phyloP scores from a whole-genome alignment of 192 early-diverging fungal species.

The Lunasporangiospora selenospora region DNA sequence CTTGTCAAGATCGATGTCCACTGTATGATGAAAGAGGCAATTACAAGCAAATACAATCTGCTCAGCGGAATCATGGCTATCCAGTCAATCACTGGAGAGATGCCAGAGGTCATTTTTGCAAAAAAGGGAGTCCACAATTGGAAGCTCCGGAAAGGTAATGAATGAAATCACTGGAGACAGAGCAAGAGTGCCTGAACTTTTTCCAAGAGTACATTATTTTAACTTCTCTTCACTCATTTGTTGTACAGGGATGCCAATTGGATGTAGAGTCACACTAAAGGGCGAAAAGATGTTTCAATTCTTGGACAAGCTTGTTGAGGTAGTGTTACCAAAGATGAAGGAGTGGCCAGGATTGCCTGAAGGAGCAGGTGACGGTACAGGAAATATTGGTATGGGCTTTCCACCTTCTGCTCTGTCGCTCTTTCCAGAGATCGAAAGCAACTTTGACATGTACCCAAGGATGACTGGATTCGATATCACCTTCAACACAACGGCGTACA shows the following conservation, averaged over 20 bases:
- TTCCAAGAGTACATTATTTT: background rate
- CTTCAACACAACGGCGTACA: slow-evolving; percentile 83
- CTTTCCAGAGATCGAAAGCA: slow-evolving; percentile 97
- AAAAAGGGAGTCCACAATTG: slow-evolving; percentile 78
- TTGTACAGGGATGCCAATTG: slow-evolving; percentile 80
- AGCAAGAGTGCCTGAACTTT: no score
- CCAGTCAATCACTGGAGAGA: slow-evolving; percentile 84
- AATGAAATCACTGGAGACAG: background rate
- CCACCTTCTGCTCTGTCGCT: slow-evolving; percentile 83
- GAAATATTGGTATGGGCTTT: slow-evolving; percentile 86
- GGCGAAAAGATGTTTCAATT: slow-evolving; percentile 93
- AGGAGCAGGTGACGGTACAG: slow-evolving; percentile 78
- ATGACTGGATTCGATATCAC: slow-evolving; percentile 89
- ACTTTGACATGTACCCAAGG: slow-evolving; percentile 92
- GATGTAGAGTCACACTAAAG: slow-evolving; percentile 78
- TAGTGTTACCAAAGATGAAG: slow-evolving; percentile 93
- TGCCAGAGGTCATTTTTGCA: slow-evolving; percentile 83
- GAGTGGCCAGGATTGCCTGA: slow-evolving; percentile 87
- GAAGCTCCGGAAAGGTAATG: slow-evolving; percentile 82
- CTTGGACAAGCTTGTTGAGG: slow-evolving; percentile 92
- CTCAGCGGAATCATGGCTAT: slow-evolving; percentile 92
- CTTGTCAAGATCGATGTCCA: slow-evolving; percentile 81
- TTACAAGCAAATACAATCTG: slow-evolving; percentile 88
- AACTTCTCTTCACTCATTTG: background rate
- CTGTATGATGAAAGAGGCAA: slow-evolving; percentile 87